These are phyloP conservation scores for Tulasnella sp. DNA, from an alignment of 768 basidiomycete genomes.

Conservation along the genomic window DNA sequence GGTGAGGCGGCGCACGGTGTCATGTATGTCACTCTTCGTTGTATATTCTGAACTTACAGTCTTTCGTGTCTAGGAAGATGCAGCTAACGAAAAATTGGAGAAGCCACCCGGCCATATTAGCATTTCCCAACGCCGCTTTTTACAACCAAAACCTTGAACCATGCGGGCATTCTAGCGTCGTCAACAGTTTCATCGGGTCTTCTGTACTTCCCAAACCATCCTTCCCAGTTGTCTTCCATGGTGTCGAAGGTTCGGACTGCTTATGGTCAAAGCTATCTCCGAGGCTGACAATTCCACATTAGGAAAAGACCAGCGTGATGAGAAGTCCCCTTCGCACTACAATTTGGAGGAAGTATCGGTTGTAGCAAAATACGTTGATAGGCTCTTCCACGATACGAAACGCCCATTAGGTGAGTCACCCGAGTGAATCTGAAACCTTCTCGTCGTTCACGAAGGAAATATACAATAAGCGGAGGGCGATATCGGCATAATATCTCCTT, in stretches of 20 bases:
- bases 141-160: slow-evolving; percentile 28
- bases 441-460: background rate
- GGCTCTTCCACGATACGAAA: slow-evolving; percentile 27
- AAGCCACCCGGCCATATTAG: slow-evolving; percentile 43
- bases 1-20: slow-evolving; percentile 17
- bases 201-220: slow-evolving; percentile 23
- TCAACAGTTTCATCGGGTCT: slow-evolving; percentile 23
- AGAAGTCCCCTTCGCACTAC: slow-evolving; percentile 57
- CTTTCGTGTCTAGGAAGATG: slow-evolving; percentile 32
- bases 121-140: slow-evolving; percentile 40
- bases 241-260: slow-evolving; percentile 17
- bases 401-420: slow-evolving; percentile 16
- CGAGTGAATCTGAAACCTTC: background rate
- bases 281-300: background rate
- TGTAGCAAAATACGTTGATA: slow-evolving; percentile 38
- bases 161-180: slow-evolving; percentile 22
- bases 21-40: slow-evolving; percentile 16
- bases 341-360: slow-evolving; percentile 47
- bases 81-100: slow-evolving; percentile 49
- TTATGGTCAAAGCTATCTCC: background rate
- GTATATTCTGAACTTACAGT: background rate
- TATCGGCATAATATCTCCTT: slow-evolving; percentile 51
- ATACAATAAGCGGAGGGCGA: slow-evolving; percentile 34
- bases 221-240: slow-evolving; percentile 29
- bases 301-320: slow-evolving; percentile 44